Percentiles rank a stretch among this genome's conserved stretches.
Conservation (phyloP, 768 basidiomycete genomes). For the Lanmaoa pseudosensibilis region DNA sequence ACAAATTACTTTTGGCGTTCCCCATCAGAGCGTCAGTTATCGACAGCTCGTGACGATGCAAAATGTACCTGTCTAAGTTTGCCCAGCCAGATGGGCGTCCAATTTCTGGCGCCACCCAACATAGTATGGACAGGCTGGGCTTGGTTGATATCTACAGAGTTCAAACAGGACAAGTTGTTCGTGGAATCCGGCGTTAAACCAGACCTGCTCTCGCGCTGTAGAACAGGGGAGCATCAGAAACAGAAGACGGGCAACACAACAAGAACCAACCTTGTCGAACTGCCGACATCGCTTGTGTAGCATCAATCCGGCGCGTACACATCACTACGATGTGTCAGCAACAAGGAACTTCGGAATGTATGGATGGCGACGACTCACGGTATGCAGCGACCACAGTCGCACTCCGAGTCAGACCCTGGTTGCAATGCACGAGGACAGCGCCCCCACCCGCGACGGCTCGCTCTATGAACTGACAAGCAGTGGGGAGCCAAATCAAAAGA, state of each 20-base stretch:
- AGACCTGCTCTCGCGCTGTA: slow-evolving; percentile 72
- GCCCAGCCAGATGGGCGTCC: slow-evolving; percentile 44
- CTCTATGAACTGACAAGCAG: slow-evolving; percentile 66
- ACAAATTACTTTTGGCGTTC: slow-evolving; percentile 10
- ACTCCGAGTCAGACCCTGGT: slow-evolving; percentile 64
- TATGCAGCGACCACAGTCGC: slow-evolving; percentile 77
- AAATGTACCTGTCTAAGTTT: slow-evolving; percentile 11
- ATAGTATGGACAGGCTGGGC: slow-evolving; percentile 62
- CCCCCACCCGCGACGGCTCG: slow-evolving; percentile 58
- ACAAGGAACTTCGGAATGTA: slow-evolving; percentile 1
- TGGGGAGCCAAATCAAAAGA: slow-evolving; percentile 64
- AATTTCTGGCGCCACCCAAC: slow-evolving; percentile 61
- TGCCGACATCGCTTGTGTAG: slow-evolving; percentile 57
- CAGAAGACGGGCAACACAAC: slow-evolving; percentile 1
- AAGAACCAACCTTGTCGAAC: slow-evolving; percentile 55
- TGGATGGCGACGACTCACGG: slow-evolving; percentile 43
- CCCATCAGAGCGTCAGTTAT: slow-evolving; percentile 10
- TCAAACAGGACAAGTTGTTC: slow-evolving; percentile 78
- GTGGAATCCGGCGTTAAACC: slow-evolving; percentile 77
- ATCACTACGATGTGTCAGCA: slow-evolving; percentile 50
- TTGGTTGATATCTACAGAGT: slow-evolving; percentile 67
- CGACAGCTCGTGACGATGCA: slow-evolving; percentile 1
- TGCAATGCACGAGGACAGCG: slow-evolving; percentile 64
- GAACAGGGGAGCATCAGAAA: slow-evolving; percentile 1
- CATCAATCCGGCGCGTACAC: slow-evolving; percentile 56